Base-by-base conservation (phyloP, 345 rosid genomes). In the Trapa bicornis region DNA sequence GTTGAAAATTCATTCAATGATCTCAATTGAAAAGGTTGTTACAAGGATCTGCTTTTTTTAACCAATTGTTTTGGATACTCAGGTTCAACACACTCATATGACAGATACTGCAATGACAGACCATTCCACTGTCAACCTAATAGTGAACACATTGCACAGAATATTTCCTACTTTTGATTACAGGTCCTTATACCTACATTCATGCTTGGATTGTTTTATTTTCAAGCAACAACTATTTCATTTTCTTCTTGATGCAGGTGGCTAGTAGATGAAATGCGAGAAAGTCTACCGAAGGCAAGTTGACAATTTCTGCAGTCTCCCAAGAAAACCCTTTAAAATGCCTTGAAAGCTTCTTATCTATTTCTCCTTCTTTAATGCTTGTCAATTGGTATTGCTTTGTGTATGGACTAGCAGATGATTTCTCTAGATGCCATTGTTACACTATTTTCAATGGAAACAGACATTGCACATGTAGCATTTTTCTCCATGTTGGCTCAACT, bases 1-100 rank as follows among this genome's bases (percentile, higher is more conserved):
- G 60, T 6, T 22, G 60, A 54, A 54, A 22, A 1, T 35, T 54
- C 1, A 6, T 67, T 71, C 52, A 67, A 47, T 36, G 67, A 66
- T 73, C 3, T 32, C 29, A 13, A 53, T 68, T 12, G 17, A 53
- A n/a, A 53, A 41, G 68, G 68, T 38, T 47, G n/a, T 54, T 48
- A 22, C 29, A 22, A 22, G 29, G 52, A 35, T 47, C 48, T 71
- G 52, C 66, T 70, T 37, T 41, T 50, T 37, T 57, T 68, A 53
- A 37, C 36, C 41, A 71, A 56, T 41, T 41, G 43, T 41, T 41
- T 68, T 47, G 57, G 57, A 71, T 57, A 61, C 73, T 73, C 87
- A 94, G 97, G 99, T 94, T 71, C 97, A 86, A 75, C 97, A 94
- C 82, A 79, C 87, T 66, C 90, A 91, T 73, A 83, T 94, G 93